A percentile compares a stretch with the other conserved stretches of the same genome.
Conservation (phyloP, 2,329 filamentous ascomycete genomes). For the Scedosporium aurantiacum region DNA sequence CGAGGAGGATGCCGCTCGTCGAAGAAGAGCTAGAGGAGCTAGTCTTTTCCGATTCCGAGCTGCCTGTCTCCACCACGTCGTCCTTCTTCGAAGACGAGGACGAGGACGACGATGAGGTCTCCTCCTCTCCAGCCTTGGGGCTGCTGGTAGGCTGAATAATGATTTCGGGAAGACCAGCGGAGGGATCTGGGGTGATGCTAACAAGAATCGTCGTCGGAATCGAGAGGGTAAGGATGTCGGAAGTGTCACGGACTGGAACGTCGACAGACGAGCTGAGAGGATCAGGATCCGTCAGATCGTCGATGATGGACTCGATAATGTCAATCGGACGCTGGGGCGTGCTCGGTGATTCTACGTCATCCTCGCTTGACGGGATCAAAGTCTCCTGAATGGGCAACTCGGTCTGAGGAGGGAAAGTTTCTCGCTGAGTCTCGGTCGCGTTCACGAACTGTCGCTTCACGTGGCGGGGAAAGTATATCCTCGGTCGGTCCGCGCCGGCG, state of each 20-base stretch:
- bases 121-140: background rate
- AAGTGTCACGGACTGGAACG: background rate
- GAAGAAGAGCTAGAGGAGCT: slow-evolving; percentile 9
- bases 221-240: slow-evolving; percentile 11
- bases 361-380: background rate
- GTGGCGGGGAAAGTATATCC: slow-evolving; percentile 46
- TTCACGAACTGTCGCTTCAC: slow-evolving; percentile 41
- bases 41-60: slow-evolving; percentile 6
- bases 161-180: background rate
- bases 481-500: slow-evolving; percentile 31
- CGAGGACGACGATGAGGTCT: background rate
- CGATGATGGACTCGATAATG: slow-evolving; percentile 5
- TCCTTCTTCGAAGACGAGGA: background rate
- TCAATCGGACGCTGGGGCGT: background rate
- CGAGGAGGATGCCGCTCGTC: slow-evolving; percentile 16
- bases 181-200: slow-evolving; percentile 7
- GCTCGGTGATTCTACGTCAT: background rate
- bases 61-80: background rate
- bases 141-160: background rate
- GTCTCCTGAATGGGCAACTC: background rate
- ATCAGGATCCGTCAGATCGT: background rate
- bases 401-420: slow-evolving; percentile 13
- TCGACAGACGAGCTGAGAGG: slow-evolving; percentile 4
- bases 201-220: slow-evolving; percentile 3
- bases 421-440: slow-evolving; percentile 24